phyloP scores from a whole-genome alignment of 2,329 filamentous ascomycete species.

The Pseudocercospora eumusae region DNA sequence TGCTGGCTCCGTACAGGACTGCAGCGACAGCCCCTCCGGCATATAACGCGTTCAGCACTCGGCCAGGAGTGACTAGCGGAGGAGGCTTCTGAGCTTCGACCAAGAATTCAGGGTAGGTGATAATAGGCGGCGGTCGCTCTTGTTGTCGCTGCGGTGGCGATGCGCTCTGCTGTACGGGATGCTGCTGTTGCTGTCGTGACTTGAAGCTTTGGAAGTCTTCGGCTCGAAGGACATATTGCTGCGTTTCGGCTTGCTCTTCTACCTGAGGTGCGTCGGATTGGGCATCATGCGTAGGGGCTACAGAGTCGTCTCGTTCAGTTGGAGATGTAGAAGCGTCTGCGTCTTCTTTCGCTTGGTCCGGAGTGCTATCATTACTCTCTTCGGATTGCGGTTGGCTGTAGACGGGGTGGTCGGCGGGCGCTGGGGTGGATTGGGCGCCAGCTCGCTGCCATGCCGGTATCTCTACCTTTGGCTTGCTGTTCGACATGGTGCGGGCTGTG shows the following conservation, averaged over 20 bases:
- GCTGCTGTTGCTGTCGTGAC: slow-evolving; percentile 29
- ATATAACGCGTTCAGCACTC: slow-evolving; percentile 59
- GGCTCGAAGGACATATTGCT: slow-evolving; percentile 23
- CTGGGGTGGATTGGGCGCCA: slow-evolving; percentile 17
- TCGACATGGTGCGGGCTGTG: slow-evolving; percentile 30
- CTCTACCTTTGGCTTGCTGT: slow-evolving; percentile 31
- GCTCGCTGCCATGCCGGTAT: slow-evolving; percentile 42
- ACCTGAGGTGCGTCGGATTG: slow-evolving; percentile 8
- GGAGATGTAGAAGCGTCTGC: neutral
- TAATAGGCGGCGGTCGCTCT: slow-evolving; percentile 57
- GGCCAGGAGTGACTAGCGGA: slow-evolving; percentile 59
- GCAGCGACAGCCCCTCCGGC: slow-evolving; percentile 57
- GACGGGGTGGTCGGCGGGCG: slow-evolving; percentile 26
- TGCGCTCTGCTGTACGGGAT: slow-evolving; percentile 18
- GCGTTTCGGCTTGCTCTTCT: slow-evolving; percentile 11
- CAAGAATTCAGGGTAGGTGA: slow-evolving; percentile 68
- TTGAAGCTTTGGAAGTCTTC: slow-evolving; percentile 35
- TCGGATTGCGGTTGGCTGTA: slow-evolving; percentile 23
- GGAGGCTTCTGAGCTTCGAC: slow-evolving; percentile 60
- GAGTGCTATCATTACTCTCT: slow-evolving; percentile 13
- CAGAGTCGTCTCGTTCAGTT: slow-evolving; percentile 4
- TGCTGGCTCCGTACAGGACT: slow-evolving; percentile 68
- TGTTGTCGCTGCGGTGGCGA: slow-evolving; percentile 30
- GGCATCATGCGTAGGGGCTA: neutral
- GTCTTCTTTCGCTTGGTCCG: slow-evolving; percentile 12